Conservation (phyloP, 176 grass and related monocot genomes). For the Ensete glaucum region DNA sequence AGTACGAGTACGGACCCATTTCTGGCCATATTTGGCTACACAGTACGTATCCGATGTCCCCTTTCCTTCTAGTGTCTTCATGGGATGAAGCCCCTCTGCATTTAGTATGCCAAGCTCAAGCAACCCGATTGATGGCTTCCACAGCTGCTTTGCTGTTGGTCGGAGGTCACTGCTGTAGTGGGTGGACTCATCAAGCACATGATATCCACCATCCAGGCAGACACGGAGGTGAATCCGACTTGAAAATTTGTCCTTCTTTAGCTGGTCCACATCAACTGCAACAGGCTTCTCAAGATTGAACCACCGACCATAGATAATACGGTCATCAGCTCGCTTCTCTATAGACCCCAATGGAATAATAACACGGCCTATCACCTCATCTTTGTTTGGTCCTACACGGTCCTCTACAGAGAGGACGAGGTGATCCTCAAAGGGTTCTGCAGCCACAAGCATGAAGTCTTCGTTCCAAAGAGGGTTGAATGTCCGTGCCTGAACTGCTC, state of each 20-base stretch:
- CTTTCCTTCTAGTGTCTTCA: constrained; percentile 89
- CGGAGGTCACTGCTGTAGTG: constrained; percentile 97
- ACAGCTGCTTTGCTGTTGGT: constrained; percentile 93
- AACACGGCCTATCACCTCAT: constrained; percentile 77
- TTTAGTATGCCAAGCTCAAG: constrained; percentile 89
- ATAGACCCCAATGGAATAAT: constrained; percentile 61
- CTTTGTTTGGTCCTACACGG: constrained; percentile 77
- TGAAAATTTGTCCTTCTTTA: constrained; percentile 95
- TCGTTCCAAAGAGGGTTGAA: constrained; percentile 95
- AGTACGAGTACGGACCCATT: constrained; percentile 88
- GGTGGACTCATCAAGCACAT: constrained; percentile 95
- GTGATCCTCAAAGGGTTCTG: constrained; percentile 93
- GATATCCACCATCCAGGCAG: constrained; percentile 91
- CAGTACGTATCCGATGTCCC: constrained; percentile 92
- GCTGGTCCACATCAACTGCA: constrained; percentile 5
- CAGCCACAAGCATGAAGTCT: constrained; percentile 91
- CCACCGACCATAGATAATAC: constrained; percentile 89
- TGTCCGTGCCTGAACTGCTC: constrained; percentile 63
- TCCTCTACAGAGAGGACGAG: constrained; percentile 90
- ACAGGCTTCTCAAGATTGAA: constrained; percentile 74
- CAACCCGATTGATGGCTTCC: constrained; percentile 91
- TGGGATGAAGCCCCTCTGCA: constrained; percentile 82
- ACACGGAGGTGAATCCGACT: constrained; percentile 79
- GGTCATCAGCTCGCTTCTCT: constrained; percentile 71
- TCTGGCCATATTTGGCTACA: constrained; percentile 94